A percentile compares a stretch with the other conserved stretches of the same genome.
Conservation (phyloP, 495 filamentous ascomycete genomes). For the Penicillium soppii region DNA sequence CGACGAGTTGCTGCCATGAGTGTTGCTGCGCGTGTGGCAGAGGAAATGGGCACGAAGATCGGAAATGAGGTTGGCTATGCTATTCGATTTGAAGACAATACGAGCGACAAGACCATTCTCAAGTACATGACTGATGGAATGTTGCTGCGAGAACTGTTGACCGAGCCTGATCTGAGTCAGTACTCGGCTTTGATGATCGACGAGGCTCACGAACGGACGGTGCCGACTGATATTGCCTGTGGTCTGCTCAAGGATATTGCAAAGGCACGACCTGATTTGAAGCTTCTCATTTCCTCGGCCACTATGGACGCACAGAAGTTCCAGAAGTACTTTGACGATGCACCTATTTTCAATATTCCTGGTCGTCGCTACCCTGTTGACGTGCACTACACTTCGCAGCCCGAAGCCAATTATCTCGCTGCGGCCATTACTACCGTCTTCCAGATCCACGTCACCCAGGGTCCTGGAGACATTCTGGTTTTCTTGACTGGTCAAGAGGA, state of each 20-base stretch:
- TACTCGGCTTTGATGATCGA: constrained; percentile 96
- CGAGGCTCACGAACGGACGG: constrained; percentile 92
- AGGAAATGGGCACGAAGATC: constrained; percentile 88
- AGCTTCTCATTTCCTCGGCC: constrained; percentile 89
- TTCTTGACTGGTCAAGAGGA: constrained; percentile 91
- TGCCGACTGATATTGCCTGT: constrained; percentile 88
- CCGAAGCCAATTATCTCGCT: constrained; percentile 91
- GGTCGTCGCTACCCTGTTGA: constrained; percentile 89
- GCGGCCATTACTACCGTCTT: constrained; percentile 93
- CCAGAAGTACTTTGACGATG: constrained; percentile 87
- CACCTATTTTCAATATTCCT: constrained; percentile 94
- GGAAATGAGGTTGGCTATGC: constrained; percentile 94
- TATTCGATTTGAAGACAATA: constrained; percentile 93
- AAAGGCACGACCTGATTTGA: constrained; percentile 80
- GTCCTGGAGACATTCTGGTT: constrained; percentile 84
- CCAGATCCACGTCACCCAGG: constrained; percentile 90
- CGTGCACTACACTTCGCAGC: constrained; percentile 87
- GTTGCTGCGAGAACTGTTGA: constrained; percentile 87
- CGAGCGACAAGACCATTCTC: constrained; percentile 86
- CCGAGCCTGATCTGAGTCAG: constrained; percentile 79
- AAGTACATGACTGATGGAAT: constrained; percentile 99
- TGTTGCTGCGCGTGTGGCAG: constrained; percentile 89
- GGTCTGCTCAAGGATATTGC: constrained; percentile 92
- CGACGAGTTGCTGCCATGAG: constrained; percentile 95
- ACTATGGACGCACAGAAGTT: constrained; percentile 97